Percentiles rank a stretch among this genome's conserved stretches.
phyloP scores from a whole-genome alignment of 140 eudicot genomes.

The Oenanthe javanica region DNA sequence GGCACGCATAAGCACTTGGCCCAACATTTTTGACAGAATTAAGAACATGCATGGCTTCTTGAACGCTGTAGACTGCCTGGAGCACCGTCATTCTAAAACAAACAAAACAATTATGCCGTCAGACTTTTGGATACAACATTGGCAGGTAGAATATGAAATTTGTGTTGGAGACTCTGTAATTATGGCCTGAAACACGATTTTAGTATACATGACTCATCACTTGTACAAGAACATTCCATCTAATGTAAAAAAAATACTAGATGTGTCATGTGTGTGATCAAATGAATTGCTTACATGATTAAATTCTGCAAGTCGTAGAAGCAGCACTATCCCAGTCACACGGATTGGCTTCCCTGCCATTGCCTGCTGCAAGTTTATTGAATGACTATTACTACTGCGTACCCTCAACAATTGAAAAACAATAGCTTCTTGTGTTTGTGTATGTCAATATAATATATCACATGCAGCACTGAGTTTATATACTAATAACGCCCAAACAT shows the following conservation, averaged over 20 bases:
- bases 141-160: neutral
- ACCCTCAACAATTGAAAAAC: neutral
- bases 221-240: neutral
- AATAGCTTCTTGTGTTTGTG: neutral
- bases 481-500: neutral
- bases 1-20: slow-evolving; percentile 45
- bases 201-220: neutral
- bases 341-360: slow-evolving; percentile 3
- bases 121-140: neutral
- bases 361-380: neutral
- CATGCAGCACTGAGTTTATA: too few species aligned
- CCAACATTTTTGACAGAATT: slow-evolving; percentile 41
- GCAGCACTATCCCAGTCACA: neutral
- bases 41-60: slow-evolving; percentile 43
- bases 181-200: slow-evolving; percentile 16
- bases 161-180: slow-evolving; percentile 20
- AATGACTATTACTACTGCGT: neutral
- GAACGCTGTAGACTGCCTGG: slow-evolving; percentile 26
- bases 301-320: slow-evolving; percentile 1
- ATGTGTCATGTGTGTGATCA: neutral
- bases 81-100: slow-evolving; percentile 1
- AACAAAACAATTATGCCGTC: neutral
- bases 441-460: too few species aligned
- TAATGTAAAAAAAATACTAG: neutral
- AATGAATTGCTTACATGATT: slow-evolving; percentile 9